phyloP scores from a whole-genome alignment of 2,329 filamentous ascomycete species.

The Verticillium nubilum region DNA sequence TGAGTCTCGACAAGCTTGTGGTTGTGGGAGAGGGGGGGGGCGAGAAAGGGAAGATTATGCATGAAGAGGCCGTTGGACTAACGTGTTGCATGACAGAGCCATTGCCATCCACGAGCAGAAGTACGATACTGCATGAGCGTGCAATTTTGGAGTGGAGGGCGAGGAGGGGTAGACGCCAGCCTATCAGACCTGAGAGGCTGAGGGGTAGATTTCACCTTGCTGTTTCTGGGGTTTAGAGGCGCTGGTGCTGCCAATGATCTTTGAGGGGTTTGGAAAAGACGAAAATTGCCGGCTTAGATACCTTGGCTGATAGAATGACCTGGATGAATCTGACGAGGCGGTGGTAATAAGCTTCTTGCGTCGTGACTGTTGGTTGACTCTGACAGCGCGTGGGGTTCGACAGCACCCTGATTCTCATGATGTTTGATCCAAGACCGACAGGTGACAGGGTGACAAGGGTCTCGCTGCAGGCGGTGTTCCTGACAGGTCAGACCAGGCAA shows the following conservation, averaged over 20 bases:
- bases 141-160: conserved; percentile 1
- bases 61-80: conserved; percentile 3
- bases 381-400: not conserved
- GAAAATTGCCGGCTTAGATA: not conserved
- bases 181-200: conserved; percentile 11
- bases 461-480: not conserved
- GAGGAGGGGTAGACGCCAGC: conserved; percentile 4
- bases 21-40: too few species aligned
- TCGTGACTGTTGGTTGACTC: not conserved
- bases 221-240: conserved; percentile 6
- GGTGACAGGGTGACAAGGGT: not conserved
- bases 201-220: conserved; percentile 1
- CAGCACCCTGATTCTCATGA: not conserved
- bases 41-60: not conserved
- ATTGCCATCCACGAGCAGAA: conserved; percentile 72
- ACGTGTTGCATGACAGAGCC: conserved; percentile 45
- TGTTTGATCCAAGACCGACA: not conserved
- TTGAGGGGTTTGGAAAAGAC: not conserved
- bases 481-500: not conserved
- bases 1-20: conserved; percentile 31
- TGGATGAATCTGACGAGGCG: not conserved
- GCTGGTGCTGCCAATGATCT: not conserved
- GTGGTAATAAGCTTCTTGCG: not conserved
- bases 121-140: conserved; percentile 47
- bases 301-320: not conserved